Evolutionary conservation across 768 basidiomycete genomes (phyloP).

Genomic region (Pleurotus tuber-regium): DNA sequence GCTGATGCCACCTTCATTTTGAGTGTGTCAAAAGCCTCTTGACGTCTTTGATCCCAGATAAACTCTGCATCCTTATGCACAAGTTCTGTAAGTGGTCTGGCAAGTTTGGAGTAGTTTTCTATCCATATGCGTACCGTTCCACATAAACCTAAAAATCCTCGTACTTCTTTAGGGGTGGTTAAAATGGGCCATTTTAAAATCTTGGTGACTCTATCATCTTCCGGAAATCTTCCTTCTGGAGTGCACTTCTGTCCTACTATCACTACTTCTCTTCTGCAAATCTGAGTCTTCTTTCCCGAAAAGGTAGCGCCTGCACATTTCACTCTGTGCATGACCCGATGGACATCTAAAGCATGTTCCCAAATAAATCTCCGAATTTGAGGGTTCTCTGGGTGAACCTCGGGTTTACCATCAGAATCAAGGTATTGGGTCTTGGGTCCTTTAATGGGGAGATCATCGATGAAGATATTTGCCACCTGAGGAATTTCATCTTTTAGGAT

Average conservation of each 20-base stretch:
- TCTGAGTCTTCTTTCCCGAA: conserved; percentile 25
- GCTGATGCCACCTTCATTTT: conserved; percentile 8
- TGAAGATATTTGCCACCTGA: conserved; percentile 20
- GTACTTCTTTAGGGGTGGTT: conserved; percentile 16
- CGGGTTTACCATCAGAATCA: conserved; percentile 15
- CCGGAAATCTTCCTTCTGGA: conserved; percentile 25
- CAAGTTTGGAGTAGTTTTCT: conserved; percentile 13
- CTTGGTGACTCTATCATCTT: conserved; percentile 23
- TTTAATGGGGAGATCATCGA: conserved; percentile 30
- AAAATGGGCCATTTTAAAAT: conserved; percentile 22
- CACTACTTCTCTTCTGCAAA: conserved; percentile 19
- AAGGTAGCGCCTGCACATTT: conserved; percentile 27
- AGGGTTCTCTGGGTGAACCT: conserved; percentile 16
- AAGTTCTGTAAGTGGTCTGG: conserved; percentile 18
- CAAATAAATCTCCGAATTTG: conserved; percentile 30
- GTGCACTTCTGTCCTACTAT: conserved; percentile 33
- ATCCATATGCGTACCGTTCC: conserved; percentile 24
- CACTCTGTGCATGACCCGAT: conserved; percentile 26
- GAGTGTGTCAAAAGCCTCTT: conserved; percentile 20
- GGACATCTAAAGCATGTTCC: conserved; percentile 28
- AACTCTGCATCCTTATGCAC: conserved; percentile 19
- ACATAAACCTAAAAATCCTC: conserved; percentile 22
- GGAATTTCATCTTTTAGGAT: conserved; percentile 31
- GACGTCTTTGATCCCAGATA: conserved; percentile 18
- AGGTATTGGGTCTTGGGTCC: conserved; percentile 23